Evolutionary conservation across 164 flowering plant genomes (phyloP), one percentile per base, ranked within the genome.

Genomic region (Saururus chinensis): DNA sequence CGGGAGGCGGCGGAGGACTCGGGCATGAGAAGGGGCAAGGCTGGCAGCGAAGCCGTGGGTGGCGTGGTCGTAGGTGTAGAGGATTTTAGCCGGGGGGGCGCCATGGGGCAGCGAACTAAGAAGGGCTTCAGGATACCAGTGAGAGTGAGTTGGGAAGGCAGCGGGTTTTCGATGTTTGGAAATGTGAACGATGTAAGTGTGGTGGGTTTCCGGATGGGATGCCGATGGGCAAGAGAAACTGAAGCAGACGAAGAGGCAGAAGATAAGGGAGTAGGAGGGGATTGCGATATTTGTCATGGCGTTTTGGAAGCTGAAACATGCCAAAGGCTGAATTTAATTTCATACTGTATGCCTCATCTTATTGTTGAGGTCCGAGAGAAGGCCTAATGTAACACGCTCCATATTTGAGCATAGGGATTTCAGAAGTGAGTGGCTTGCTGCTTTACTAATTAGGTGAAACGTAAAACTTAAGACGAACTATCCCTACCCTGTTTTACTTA

Each of bases 21-120:
- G 69, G 9, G 85, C 90, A 37, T 88, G 87, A 1, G 57, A n/a
- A 23, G 74, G 53, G 17, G 93, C 65, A 75, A 88, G 86, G 19
- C 70, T n/a, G n/a, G n/a, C n/a, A n/a, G n/a, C n/a, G n/a, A n/a
- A n/a, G n/a, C n/a, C n/a, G n/a, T n/a, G 75, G 30, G 82, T 90
- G 64, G 96, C 76, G 84, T 57, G 75, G 53, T 65, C 19, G 63
- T 66, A 57, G 54, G 66, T 58, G 59, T 72, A 61, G 64, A 71
- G 61, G 57, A 62, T 20, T 37, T 59, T 35, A 51, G 73, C 53
- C 56, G 55, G 72, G 62, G 52, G 40, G 62, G 57, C 41, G 45
- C 63, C 54, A 0, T 49, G 58, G 35, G 68, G 66, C 51, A 65
- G 62, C 7, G 76, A 59, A 0, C 55, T 6, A 42, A 73, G 70